Percentiles rank a stretch among this genome's conserved stretches.
Evolutionary conservation across 495 filamentous ascomycete species (phyloP).

Genomic region (Aspergillus sclerotioniger): DNA sequence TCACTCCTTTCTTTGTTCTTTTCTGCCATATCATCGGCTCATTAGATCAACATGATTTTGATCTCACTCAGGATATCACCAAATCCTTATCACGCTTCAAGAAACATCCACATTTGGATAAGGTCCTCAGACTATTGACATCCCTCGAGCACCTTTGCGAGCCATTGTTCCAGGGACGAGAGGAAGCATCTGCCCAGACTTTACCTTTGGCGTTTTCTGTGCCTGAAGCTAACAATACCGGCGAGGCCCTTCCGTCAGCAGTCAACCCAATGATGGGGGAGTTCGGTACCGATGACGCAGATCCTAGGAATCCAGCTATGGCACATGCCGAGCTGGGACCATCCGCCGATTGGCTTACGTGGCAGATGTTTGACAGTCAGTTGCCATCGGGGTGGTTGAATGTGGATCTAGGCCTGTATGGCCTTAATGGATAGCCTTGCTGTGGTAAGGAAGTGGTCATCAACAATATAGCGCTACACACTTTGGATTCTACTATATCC

Average conservation of each 20-base stretch:
- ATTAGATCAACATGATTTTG: constrained; percentile 25
- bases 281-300: not conserved
- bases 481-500: no score
- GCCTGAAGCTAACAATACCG: not conserved
- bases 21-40: constrained; percentile 33
- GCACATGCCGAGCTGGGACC: not conserved
- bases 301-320: not conserved
- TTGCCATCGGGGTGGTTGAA: constrained; percentile 26
- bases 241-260: not conserved
- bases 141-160: constrained; percentile 24
- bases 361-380: constrained; percentile 32
- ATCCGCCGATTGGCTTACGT: constrained; percentile 27
- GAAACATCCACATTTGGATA: constrained; percentile 22
- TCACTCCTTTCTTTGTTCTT: constrained; percentile 32
- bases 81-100: constrained; percentile 24
- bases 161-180: constrained; percentile 19
- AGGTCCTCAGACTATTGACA: constrained; percentile 22
- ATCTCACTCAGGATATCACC: constrained; percentile 24
- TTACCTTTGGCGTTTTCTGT: not conserved
- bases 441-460: no score
- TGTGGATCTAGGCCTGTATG: not conserved
- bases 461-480: no score
- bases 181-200: no score
- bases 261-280: not conserved
- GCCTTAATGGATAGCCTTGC: no score